phyloP scores from a whole-genome alignment of 2,329 filamentous ascomycete genomes.

The Hymenoscyphus fructigenus region DNA sequence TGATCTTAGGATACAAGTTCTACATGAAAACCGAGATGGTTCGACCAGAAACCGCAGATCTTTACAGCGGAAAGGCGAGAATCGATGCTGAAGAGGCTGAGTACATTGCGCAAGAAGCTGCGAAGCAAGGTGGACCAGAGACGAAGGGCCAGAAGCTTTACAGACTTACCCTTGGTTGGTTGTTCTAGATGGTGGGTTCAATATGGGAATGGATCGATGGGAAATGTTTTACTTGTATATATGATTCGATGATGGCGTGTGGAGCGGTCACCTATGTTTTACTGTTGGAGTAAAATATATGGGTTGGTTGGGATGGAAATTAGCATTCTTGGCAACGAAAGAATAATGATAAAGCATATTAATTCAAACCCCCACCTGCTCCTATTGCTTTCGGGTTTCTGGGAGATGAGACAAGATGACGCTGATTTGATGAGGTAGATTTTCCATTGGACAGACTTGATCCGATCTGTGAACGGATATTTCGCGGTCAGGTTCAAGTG shows the following conservation, averaged over 20 bases:
- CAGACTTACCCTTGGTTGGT: constrained; percentile 26
- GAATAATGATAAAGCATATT: constrained; percentile 3
- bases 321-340: background rate
- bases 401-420: too few species aligned
- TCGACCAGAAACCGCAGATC: constrained; percentile 50
- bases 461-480: too few species aligned
- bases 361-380: background rate
- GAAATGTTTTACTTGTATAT: background rate
- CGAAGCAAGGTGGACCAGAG: constrained; percentile 25
- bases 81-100: constrained; percentile 59
- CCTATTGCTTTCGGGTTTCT: too few species aligned
- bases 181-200: constrained; percentile 16
- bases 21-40: constrained; percentile 44
- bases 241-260: background rate
- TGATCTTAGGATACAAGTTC: constrained; percentile 57
- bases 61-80: constrained; percentile 56
- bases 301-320: background rate
- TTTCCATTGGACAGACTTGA: too few species aligned
- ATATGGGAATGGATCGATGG: background rate
- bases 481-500: too few species aligned
- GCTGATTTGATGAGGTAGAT: too few species aligned
- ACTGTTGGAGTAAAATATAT: background rate
- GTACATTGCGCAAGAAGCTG: constrained; percentile 21
- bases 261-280: background rate
- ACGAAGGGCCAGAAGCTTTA: constrained; percentile 29